phyloP scores from a whole-genome alignment of 202 grass and related monocot species.

The Musa balbisiana region DNA sequence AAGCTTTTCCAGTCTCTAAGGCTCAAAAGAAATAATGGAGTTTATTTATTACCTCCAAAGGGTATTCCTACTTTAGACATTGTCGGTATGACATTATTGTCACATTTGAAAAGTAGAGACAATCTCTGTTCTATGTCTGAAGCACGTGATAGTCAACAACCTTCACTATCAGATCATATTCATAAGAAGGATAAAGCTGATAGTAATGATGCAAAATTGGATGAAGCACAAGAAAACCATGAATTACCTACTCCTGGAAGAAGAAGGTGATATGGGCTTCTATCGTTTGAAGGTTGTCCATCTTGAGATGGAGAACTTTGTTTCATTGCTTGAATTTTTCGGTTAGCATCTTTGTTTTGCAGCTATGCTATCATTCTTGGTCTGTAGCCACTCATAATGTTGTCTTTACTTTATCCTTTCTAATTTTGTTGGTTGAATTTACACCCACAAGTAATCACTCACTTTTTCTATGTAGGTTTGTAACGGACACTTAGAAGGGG shows the following conservation, averaged over 20 bases:
- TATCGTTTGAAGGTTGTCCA: not conserved
- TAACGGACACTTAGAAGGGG: not conserved
- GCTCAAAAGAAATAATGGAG: constrained; percentile 57
- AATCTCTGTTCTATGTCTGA: constrained; percentile 6
- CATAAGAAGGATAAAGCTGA: constrained; percentile 30
- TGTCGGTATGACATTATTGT: constrained; percentile 37
- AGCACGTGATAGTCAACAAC: constrained; percentile 24
- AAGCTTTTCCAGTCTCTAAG: constrained; percentile 75
- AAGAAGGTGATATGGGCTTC: constrained; percentile 41
- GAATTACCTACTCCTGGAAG: constrained; percentile 36
- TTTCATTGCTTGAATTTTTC: not conserved
- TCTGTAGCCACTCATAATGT: not conserved
- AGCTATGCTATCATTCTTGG: not conserved
- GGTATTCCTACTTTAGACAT: constrained; percentile 56
- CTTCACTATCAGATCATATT: constrained; percentile 28
- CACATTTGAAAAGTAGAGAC: constrained; percentile 27
- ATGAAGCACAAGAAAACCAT: constrained; percentile 28
- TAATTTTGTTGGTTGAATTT: not conserved
- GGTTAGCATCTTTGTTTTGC: not conserved
- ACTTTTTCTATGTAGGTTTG: not conserved
- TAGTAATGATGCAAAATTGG: constrained; percentile 17
- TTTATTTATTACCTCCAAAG: constrained; percentile 57
- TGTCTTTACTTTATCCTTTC: not conserved
- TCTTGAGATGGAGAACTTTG: not conserved
- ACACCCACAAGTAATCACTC: not conserved